These are phyloP conservation scores for Vickermania ingenoplastis DNA, from an alignment of 208 protist genomes.

Conservation along the genomic window DNA sequence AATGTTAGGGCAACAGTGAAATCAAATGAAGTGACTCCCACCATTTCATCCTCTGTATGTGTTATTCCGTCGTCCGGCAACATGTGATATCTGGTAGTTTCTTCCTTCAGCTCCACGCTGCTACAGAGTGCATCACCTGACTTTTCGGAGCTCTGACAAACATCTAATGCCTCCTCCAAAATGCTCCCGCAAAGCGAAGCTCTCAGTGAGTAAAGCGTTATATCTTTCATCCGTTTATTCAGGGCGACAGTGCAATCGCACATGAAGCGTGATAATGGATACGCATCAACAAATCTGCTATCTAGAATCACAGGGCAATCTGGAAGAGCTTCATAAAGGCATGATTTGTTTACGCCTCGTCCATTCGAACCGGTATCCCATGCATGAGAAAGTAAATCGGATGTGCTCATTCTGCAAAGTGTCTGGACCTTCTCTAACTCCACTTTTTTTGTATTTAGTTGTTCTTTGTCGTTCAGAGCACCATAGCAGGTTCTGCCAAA, in stretches of 20 bases:
- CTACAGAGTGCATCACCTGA: too few species aligned
- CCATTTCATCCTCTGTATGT: constrained; percentile 10
- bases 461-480: too few species aligned
- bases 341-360: constrained; percentile 18
- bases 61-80: too few species aligned
- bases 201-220: constrained; percentile 19
- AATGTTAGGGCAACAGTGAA: constrained; percentile 51
- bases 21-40: constrained; percentile 41
- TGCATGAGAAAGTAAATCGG: constrained; percentile 27
- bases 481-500: too few species aligned
- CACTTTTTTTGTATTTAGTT: neutral
- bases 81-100: too few species aligned
- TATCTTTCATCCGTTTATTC: constrained; percentile 10
- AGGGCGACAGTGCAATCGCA: constrained; percentile 25
- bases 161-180: too few species aligned
- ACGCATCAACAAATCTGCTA: constrained; percentile 21
- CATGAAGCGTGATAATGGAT: constrained; percentile 44
- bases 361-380: constrained; percentile 26
- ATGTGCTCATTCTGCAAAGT: constrained; percentile 28
- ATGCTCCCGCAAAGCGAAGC: constrained; percentile 22
- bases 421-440: constrained; percentile 12
- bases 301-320: constrained; percentile 38
- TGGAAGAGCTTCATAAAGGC: constrained; percentile 28
- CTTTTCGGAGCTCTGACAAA: too few species aligned
- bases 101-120: too few species aligned